Evolutionary conservation across 495 filamentous ascomycete species (phyloP).

Genomic region (Umbilicaria muhlenbergii): DNA sequence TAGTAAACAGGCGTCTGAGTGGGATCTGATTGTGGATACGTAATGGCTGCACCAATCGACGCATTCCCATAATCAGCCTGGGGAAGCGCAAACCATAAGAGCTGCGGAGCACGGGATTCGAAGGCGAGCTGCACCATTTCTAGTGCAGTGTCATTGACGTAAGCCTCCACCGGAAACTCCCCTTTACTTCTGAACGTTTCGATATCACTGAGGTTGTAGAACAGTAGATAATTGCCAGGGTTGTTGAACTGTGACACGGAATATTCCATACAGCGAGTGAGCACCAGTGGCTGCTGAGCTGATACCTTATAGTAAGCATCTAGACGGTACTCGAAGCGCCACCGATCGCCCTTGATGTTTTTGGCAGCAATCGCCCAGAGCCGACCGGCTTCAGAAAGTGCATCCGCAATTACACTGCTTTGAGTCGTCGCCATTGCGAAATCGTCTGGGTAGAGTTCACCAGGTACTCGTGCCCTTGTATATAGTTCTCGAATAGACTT

Average conservation of each 20-base stretch:
- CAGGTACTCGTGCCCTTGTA: background rate
- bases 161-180: background rate
- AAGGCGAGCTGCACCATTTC: background rate
- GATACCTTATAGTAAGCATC: background rate
- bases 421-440: background rate
- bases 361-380: background rate
- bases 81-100: conserved; percentile 1
- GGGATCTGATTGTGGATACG: background rate
- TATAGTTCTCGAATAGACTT: conserved; percentile 1
- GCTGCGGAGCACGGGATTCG: background rate
- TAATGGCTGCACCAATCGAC: background rate
- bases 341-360: background rate
- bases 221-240: background rate
- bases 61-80: background rate
- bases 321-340: background rate
- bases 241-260: background rate
- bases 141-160: background rate
- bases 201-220: background rate
- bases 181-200: background rate
- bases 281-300: conserved; percentile 3
- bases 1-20: background rate
- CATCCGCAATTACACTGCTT: conserved; percentile 1
- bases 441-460: background rate
- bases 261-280: background rate
- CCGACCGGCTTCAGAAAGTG: background rate